Conservation (phyloP, 371 early-diverging fungal species). For the Mucor plumbeus region DNA sequence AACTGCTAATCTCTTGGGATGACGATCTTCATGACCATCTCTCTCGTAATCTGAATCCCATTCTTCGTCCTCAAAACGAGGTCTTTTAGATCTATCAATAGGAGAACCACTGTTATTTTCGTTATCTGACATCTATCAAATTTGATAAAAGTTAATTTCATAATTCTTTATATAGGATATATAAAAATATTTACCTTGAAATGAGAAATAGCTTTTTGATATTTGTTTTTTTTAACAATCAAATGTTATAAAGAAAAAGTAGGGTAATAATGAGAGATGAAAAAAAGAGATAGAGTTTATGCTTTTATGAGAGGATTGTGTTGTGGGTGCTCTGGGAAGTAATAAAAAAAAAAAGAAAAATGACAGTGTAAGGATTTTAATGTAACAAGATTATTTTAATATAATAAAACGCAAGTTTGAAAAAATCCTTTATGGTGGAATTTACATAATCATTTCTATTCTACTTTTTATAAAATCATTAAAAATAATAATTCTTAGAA, state of each 20-base stretch:
- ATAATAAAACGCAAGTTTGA: conserved; percentile 1
- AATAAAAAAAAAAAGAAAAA: background rate
- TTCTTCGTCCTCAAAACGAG: conserved; percentile 51
- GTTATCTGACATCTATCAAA: conserved; percentile 30
- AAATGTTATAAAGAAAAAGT: background rate
- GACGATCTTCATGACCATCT: conserved; percentile 46
- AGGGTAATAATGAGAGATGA: conserved; percentile 8
- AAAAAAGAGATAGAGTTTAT: conserved; percentile 2
- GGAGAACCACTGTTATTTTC: conserved; percentile 39
- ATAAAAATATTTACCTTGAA: background rate
- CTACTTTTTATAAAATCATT: too few relatives aligned
- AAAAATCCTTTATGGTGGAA: background rate
- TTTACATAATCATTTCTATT: too few relatives aligned
- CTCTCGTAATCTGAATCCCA: conserved; percentile 44
- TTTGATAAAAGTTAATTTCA: background rate
- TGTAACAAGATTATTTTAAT: background rate
- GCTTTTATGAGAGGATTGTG: conserved; percentile 8
- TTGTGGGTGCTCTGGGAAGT: conserved; percentile 2
- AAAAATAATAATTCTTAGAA: too few relatives aligned
- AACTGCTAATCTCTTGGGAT: conserved; percentile 52
- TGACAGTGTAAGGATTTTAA: conserved; percentile 9
- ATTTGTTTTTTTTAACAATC: background rate
- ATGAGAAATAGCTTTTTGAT: background rate
- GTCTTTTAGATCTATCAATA: conserved; percentile 52
- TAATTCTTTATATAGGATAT: too few relatives aligned